Conservation (phyloP, 169 alveolate species). For the Amoebophrya sp. region DNA sequence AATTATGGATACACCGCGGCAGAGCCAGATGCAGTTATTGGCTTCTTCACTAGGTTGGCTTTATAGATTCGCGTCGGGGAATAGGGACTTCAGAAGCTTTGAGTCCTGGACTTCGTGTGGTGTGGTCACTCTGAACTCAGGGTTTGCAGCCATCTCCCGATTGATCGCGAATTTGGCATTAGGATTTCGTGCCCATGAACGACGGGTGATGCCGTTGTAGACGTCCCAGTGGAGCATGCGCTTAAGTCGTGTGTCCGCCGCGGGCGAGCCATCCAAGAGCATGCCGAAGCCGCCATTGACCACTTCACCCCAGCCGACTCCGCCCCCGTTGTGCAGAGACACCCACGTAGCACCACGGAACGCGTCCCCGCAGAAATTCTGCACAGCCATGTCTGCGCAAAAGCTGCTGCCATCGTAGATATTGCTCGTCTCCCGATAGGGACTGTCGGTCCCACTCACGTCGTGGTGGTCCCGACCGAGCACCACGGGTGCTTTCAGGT, state of each 20-base stretch:
- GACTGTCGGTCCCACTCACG: constrained; percentile 63
- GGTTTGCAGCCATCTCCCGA: neutral
- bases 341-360: constrained; percentile 66
- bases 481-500: constrained; percentile 53
- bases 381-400: constrained; percentile 61
- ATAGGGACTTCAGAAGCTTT: neutral
- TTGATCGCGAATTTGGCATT: constrained; percentile 39
- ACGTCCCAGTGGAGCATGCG: constrained; percentile 60
- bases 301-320: constrained; percentile 65
- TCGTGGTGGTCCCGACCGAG: constrained; percentile 61
- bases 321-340: constrained; percentile 63
- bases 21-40: too few relatives aligned
- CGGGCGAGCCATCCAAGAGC: constrained; percentile 58
- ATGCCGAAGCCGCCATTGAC: constrained; percentile 63
- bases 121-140: neutral
- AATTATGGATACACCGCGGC: too few relatives aligned
- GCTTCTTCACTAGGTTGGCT: too few relatives aligned
- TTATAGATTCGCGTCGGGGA: neutral
- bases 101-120: neutral
- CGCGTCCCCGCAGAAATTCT: constrained; percentile 55
- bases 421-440: constrained; percentile 58
- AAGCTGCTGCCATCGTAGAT: constrained; percentile 56
- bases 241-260: constrained; percentile 51
- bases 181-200: constrained; percentile 56
- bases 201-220: constrained; percentile 56